Evolutionary conservation across 257 asterid genomes (phyloP).

Genomic region (Ligustrum vulgare): DNA sequence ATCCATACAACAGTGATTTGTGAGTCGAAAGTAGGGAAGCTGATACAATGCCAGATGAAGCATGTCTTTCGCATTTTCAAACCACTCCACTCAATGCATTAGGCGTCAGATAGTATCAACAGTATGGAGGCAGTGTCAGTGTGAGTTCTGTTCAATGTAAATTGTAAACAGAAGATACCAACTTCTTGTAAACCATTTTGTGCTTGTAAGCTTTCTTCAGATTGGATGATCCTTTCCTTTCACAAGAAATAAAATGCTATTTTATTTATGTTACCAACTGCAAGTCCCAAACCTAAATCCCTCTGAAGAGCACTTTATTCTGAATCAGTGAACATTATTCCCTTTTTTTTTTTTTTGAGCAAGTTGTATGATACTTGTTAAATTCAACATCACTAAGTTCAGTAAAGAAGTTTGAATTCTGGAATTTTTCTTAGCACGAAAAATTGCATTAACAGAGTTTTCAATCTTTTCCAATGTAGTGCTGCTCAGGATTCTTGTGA

Average conservation of each 20-base stretch:
- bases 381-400: no score
- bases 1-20: no score
- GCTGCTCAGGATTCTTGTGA: no score
- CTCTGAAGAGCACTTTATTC: no score
- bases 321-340: neutral
- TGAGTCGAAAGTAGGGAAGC: neutral
- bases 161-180: no score
- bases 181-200: neutral
- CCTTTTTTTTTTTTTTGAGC: neutral
- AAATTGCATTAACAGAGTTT: no score
- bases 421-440: neutral
- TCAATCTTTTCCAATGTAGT: no score
- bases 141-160: neutral
- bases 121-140: neutral
- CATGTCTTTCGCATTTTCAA: constrained; percentile 34
- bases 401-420: neutral
- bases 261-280: no score
- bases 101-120: neutral
- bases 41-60: constrained; percentile 1
- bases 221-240: no score
- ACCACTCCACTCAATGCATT: constrained; percentile 32
- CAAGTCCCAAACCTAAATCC: no score
- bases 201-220: neutral
- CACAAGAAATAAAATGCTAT: no score
- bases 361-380: neutral